These are phyloP conservation scores for Styphnolobium japonicum DNA, from an alignment of 306 rosid species.

Conservation along the genomic window DNA sequence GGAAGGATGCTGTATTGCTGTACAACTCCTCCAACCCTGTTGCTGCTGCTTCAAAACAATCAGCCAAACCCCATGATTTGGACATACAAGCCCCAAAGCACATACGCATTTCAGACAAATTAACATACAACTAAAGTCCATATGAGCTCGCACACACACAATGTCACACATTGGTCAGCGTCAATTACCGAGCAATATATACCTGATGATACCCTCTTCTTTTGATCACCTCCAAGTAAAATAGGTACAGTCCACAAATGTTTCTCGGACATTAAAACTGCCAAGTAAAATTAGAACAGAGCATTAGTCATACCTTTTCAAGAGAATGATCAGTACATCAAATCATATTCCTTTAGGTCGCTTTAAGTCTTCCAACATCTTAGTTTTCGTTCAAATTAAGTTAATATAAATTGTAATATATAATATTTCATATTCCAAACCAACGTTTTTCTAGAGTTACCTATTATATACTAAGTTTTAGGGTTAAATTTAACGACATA, in stretches of 20 bases:
- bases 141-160: too few relatives aligned
- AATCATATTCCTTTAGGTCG: neutral
- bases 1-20: neutral
- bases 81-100: neutral
- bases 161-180: too few relatives aligned
- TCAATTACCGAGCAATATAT: neutral
- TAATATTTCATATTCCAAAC: too few relatives aligned
- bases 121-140: neutral
- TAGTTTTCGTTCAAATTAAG: too few relatives aligned
- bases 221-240: slow-evolving; percentile 47
- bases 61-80: neutral
- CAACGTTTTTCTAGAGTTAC: too few relatives aligned
- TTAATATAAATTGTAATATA: too few relatives aligned
- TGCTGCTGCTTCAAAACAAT: slow-evolving; percentile 29
- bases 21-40: neutral
- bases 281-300: neutral
- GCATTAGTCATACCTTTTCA: neutral
- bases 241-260: slow-evolving; percentile 38
- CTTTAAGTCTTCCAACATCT: too few relatives aligned
- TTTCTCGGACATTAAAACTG: slow-evolving; percentile 39
- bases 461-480: too few relatives aligned
- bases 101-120: neutral
- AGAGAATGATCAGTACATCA: too few relatives aligned
- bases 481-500: too few relatives aligned
- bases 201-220: slow-evolving; percentile 54